A percentile compares a stretch with the other conserved stretches of the same genome.
These are phyloP conservation scores for Lentinula boryana DNA, from an alignment of 768 basidiomycete genomes.

Conservation along the genomic window DNA sequence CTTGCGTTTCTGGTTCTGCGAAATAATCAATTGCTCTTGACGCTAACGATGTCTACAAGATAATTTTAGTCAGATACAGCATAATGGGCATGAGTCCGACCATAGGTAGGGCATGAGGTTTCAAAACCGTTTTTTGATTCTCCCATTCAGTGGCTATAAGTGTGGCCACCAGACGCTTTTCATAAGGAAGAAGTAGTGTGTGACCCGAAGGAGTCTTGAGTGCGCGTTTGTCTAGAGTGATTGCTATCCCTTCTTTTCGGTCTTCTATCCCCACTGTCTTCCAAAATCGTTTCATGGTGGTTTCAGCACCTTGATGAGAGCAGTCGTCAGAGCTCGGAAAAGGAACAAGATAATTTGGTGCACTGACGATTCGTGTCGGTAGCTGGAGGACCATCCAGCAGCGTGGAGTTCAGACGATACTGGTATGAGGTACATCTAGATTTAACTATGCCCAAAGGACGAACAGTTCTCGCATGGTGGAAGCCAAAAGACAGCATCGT, in stretches of 20 bases:
- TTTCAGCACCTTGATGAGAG: slow-evolving; percentile 64
- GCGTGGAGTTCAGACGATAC: slow-evolving; percentile 20
- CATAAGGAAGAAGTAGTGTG: slow-evolving; percentile 60
- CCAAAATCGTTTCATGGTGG: slow-evolving; percentile 89
- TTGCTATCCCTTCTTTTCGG: slow-evolving; percentile 33
- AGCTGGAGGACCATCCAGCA: slow-evolving; percentile 36
- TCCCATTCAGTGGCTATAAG: slow-evolving; percentile 97
- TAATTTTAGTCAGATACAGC: slow-evolving; percentile 6
- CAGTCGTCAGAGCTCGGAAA: neutral
- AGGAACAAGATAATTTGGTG: neutral
- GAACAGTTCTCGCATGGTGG: neutral
- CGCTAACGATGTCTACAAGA: slow-evolving; percentile 75
- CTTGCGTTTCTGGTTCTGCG: slow-evolving; percentile 44
- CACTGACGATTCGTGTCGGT: slow-evolving; percentile 66
- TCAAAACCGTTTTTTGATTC: slow-evolving; percentile 77
- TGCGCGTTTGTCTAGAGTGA: slow-evolving; percentile 78
- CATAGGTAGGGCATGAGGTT: slow-evolving; percentile 88
- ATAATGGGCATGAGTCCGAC: slow-evolving; percentile 32
- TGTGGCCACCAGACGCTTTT: slow-evolving; percentile 69
- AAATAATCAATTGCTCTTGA: slow-evolving; percentile 87
- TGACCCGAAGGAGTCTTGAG: slow-evolving; percentile 89
- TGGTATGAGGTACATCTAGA: neutral
- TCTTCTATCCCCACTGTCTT: slow-evolving; percentile 77
- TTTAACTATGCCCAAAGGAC: neutral
- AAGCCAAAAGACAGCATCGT: neutral